phyloP scores from a whole-genome alignment of 768 basidiomycete species.

The Brasilioporus rufonigricans region DNA sequence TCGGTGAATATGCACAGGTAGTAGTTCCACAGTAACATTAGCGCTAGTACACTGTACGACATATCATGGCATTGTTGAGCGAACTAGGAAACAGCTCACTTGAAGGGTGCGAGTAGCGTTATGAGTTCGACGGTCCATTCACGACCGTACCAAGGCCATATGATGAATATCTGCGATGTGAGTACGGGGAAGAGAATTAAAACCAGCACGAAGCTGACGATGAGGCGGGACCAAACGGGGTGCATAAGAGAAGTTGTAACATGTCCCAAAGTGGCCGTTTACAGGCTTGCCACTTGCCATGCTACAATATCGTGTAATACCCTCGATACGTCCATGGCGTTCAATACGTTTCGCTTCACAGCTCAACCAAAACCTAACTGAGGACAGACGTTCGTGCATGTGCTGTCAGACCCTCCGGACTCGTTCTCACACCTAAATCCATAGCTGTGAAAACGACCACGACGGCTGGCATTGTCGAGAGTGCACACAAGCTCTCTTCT shows the following conservation, averaged over 20 bases:
- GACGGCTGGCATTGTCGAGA: background rate
- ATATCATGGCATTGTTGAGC: constrained; percentile 9
- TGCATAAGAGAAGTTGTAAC: constrained; percentile 35
- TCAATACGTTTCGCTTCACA: constrained; percentile 12
- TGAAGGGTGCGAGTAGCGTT: constrained; percentile 82
- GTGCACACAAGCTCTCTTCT: background rate
- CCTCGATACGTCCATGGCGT: constrained; percentile 1
- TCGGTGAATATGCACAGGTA: constrained; percentile 77
- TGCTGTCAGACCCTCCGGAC: background rate
- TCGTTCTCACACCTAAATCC: constrained; percentile 2
- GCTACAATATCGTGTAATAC: constrained; percentile 12
- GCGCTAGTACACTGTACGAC: constrained; percentile 60
- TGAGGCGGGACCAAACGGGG: constrained; percentile 53
- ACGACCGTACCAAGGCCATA: constrained; percentile 91
- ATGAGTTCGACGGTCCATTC: constrained; percentile 73
- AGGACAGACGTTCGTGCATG: background rate
- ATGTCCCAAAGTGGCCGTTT: constrained; percentile 3
- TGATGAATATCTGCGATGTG: constrained; percentile 84
- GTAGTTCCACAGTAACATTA: constrained; percentile 86
- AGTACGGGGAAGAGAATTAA: constrained; percentile 88
- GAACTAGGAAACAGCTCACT: constrained; percentile 49
- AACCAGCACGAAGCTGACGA: constrained; percentile 65
- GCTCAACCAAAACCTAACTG: background rate
- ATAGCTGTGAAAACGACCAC: constrained; percentile 1
- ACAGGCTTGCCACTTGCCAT: constrained; percentile 11